Evolutionary conservation across 192 early-diverging fungal species (phyloP).

Genomic region (Piromyces sp.): DNA sequence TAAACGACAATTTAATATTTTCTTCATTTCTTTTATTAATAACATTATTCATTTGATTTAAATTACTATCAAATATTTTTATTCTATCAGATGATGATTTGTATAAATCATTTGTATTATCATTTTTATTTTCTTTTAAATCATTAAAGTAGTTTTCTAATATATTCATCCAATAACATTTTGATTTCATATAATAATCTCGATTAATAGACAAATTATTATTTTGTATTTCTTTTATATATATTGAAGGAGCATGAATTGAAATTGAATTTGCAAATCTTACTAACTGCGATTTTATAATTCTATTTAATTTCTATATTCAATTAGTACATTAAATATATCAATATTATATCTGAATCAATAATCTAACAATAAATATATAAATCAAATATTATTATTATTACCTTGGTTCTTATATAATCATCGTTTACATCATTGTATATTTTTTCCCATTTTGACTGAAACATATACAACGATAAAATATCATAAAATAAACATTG

Average conservation of each 20-base stretch:
- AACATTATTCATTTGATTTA: not conserved
- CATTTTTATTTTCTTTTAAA: not conserved
- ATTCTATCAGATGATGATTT: not conserved
- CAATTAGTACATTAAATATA: too few relatives aligned
- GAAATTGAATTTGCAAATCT: not conserved
- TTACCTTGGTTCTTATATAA: not conserved
- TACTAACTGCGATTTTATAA: not conserved
- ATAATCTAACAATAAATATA: too few relatives aligned
- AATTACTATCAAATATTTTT: not conserved
- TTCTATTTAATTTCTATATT: not conserved
- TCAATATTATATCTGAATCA: too few relatives aligned
- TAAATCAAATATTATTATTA: too few relatives aligned
- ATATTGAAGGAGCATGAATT: not conserved
- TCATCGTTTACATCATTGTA: not conserved
- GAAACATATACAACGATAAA: not conserved
- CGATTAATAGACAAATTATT: not conserved
- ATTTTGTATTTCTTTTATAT: not conserved
- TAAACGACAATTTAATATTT: not conserved
- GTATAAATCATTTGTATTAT: too few relatives aligned
- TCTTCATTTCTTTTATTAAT: not conserved
- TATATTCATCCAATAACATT: not conserved
- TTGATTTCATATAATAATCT: not conserved
- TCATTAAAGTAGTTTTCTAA: not conserved
- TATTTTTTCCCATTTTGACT: not conserved
- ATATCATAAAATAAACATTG: not conserved